Base-by-base conservation (phyloP, 164 flowering plant genomes). In the Akebia trifoliata region DNA sequence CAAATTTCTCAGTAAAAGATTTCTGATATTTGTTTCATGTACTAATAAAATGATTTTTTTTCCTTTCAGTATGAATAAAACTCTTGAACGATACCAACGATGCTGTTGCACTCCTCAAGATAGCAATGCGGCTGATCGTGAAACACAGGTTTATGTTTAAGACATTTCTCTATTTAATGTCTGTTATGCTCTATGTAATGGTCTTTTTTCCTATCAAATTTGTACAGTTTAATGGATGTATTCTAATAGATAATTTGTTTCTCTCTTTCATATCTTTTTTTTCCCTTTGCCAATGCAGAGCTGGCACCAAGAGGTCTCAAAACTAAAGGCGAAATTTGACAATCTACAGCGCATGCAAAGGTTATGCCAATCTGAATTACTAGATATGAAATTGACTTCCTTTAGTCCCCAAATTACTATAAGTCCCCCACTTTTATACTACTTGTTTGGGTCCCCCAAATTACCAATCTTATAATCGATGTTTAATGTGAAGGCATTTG, bases 81-180 rank as follows among this genome's bases (percentile, higher is more conserved):
- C 94, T 46, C 80, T 91, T 28, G 95, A 91, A 55, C 74, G 92
- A 42, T 91, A 91, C 55, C 94, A 78, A 57, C 81, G 83, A 12
- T 74, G 82, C 61, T 74, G 74, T 66, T 72, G 66, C 62, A 74
- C 61, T 69, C 81, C 80, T 65, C 83, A 74, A 60, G 90, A 80
- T 49, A 73, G 53, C 56, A 69, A 29, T 62, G 56, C 43, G 24
- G 43, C 71, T 30, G 82, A 83, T 49, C 76, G 75, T 29, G 87
- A 83, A 70, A 74, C 86, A 10, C 91, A 89, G 87, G 94, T 73
- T 36, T 50, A 55, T 38, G 7, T 14, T 61, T 29, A 22, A 8
- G 8, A 15, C 15, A 18, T 11, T 46, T 17, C 22, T 57, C 17
- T 26, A 1, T n/a, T 47, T n/a, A n/a, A n/a, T n/a, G n/a, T n/a